Base-by-base conservation (phyloP, 352 stramenopile genomes). In the Pythium guiyangense region DNA sequence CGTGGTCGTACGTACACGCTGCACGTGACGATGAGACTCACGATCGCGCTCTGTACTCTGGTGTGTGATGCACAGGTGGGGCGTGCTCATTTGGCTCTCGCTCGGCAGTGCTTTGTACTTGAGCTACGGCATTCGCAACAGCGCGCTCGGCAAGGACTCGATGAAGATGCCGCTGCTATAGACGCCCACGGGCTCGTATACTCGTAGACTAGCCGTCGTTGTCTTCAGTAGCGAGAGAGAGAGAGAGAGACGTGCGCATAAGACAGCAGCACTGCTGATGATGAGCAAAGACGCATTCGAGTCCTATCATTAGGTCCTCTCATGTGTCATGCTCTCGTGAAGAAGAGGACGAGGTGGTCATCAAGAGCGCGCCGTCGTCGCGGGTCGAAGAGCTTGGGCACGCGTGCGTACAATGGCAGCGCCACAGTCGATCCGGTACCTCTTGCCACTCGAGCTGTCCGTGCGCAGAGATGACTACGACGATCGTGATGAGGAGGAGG, bases 41-140 rank as follows among this genome's bases (percentile, higher is more conserved):
- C 9, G 10, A n/a, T 15, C 9, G 5, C 1, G 11, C 17, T 67
- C 64, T 17, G 25, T n/a, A n/a, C n/a, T n/a, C n/a, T n/a, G n/a
- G n/a, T n/a, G n/a, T n/a, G 37, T 54, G 35, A 44, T 40, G 3
- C 40, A 14, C 50, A 93, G 83, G 84, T 60, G 84, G n/a, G 79
- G 86, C 14, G 78, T 96, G 26, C 48, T 71, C 9, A 81, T 89
- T 11, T 96, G 86, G 86, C 65, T 91, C 22, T 60, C 57, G 27
- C 37, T 81, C 18, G 86, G 86, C 1, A 54, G 91, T 15, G 37
- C 77, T 6, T 56, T 94, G 40, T 96, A 96, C 54, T 46, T 94
- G 52, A 71, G 68, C 52, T 96, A 93, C 47, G 84, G 84, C 54
- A 86, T 94, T 20, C 81, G 71, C 54, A 73, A 95, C 64, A 92